Conservation (phyloP, 345 rosid genomes). For the Camelina neglecta region DNA sequence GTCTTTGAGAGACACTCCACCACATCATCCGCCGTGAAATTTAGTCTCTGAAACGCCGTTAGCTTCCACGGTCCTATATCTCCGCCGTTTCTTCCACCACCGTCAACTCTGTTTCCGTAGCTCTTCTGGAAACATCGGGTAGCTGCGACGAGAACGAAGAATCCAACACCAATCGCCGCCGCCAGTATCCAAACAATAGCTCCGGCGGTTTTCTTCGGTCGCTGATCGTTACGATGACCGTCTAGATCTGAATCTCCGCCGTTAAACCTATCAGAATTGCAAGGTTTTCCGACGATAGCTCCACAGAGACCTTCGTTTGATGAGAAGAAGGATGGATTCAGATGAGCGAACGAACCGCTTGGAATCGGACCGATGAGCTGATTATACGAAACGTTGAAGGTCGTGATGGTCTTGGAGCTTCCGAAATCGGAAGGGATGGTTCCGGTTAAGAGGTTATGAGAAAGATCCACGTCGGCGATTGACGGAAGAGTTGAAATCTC, state of each 20-base stretch:
- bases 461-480: slow-evolving; percentile 78
- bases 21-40: slow-evolving; percentile 90
- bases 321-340: slow-evolving; percentile 77
- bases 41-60: slow-evolving; percentile 88
- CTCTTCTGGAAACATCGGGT: slow-evolving; percentile 71
- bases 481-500: slow-evolving; percentile 78
- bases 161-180: slow-evolving; percentile 79
- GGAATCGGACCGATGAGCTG: slow-evolving; percentile 81
- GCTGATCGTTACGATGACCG: slow-evolving; percentile 49
- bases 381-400: slow-evolving; percentile 83
- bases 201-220: slow-evolving; percentile 70
- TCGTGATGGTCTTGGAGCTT: slow-evolving; percentile 75
- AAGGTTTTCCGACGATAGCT: slow-evolving; percentile 56
- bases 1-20: slow-evolving; percentile 72
- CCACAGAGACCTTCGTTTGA: slow-evolving; percentile 92
- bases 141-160: slow-evolving; percentile 78
- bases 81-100: slow-evolving; percentile 46
- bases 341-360: slow-evolving; percentile 61
- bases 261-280: slow-evolving; percentile 46
- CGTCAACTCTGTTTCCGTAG: slow-evolving; percentile 41
- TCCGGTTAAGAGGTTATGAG: slow-evolving; percentile 76
- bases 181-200: slow-evolving; percentile 95
- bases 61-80: slow-evolving; percentile 90
- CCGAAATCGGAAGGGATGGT: slow-evolving; percentile 84
- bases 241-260: slow-evolving; percentile 47